Conservation (phyloP, 805 yeast species). For the Kluyveromyces lactis region DNA sequence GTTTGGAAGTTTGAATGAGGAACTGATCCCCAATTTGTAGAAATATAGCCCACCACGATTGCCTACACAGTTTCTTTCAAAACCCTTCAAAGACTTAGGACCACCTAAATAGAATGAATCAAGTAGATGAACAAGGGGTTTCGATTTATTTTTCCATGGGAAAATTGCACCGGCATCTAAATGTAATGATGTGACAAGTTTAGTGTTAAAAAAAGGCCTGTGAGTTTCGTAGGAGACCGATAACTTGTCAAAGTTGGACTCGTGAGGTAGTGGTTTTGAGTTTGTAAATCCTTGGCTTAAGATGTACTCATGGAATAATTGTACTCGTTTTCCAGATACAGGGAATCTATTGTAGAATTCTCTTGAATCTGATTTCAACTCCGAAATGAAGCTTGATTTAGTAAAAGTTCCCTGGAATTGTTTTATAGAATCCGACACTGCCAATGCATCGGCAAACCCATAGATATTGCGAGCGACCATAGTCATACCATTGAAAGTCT, state of each 20-base stretch:
- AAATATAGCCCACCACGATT: conserved; percentile 50
- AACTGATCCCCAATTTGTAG: conserved; percentile 40
- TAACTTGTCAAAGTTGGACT: conserved; percentile 26
- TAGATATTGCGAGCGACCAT: conserved; percentile 48
- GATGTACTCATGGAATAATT: conserved; percentile 40
- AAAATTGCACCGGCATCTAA: conserved; percentile 45
- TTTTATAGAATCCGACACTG: conserved; percentile 15
- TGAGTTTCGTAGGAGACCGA: conserved; percentile 20
- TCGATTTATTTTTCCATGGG: conserved; percentile 20
- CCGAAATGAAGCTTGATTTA: conserved; percentile 43
- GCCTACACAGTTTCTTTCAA: conserved; percentile 52
- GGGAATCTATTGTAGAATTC: conserved; percentile 36
- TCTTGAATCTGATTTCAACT: conserved; percentile 38
- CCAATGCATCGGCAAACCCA: conserved; percentile 48
- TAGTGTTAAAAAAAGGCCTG: conserved; percentile 36
- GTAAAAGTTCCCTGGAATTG: conserved; percentile 42
- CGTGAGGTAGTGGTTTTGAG: conserved; percentile 21
- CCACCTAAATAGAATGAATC: conserved; percentile 78
- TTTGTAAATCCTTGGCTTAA: conserved; percentile 24
- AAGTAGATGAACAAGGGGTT: conserved; percentile 43
- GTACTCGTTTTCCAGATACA: conserved; percentile 35
- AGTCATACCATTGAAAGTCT: conserved; percentile 47
- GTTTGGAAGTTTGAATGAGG: conserved; percentile 49
- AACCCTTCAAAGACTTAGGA: conserved; percentile 51
- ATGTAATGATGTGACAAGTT: conserved; percentile 40